Percentiles rank a stretch among this genome's conserved stretches.
Conservation (phyloP, 805 yeast species). For the Cyberlindnera suaveolens region DNA sequence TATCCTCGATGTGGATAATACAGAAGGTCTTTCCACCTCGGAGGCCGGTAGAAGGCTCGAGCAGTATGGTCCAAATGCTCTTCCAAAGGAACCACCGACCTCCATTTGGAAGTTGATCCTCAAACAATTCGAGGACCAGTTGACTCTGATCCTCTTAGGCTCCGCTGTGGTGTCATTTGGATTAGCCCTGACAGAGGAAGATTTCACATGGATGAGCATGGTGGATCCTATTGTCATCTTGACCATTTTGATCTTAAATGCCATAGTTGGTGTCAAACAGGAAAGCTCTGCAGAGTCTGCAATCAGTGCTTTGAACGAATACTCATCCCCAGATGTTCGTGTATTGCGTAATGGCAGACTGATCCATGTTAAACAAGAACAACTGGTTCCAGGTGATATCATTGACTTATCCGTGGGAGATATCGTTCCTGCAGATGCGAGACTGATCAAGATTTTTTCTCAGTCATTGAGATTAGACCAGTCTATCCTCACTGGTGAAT, state of each 20-base stretch:
- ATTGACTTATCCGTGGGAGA: slow-evolving; percentile 33
- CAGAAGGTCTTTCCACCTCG: slow-evolving; percentile 11
- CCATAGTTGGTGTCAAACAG: slow-evolving; percentile 44
- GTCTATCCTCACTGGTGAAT: slow-evolving; percentile 45
- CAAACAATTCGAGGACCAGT: slow-evolving; percentile 31
- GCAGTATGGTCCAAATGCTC: slow-evolving; percentile 20
- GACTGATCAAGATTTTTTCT: slow-evolving; percentile 33
- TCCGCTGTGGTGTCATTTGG: slow-evolving; percentile 29
- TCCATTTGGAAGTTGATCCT: slow-evolving; percentile 29
- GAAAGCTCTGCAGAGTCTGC: slow-evolving; percentile 46
- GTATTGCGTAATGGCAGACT: slow-evolving; percentile 38
- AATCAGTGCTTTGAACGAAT: slow-evolving; percentile 41
- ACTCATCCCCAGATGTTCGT: slow-evolving; percentile 41
- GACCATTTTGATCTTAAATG: slow-evolving; percentile 38
- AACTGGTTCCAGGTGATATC: slow-evolving; percentile 42
- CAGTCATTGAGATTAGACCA: slow-evolving; percentile 38
- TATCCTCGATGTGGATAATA: slow-evolving; percentile 9
- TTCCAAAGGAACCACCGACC: slow-evolving; percentile 32
- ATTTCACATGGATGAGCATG: slow-evolving; percentile 27
- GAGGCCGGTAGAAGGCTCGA: slow-evolving; percentile 13
- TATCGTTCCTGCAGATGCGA: slow-evolving; percentile 43
- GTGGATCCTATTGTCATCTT: slow-evolving; percentile 38
- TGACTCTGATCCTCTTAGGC: slow-evolving; percentile 28
- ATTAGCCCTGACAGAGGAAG: slow-evolving; percentile 26
- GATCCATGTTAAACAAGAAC: slow-evolving; percentile 35